Evolutionary conservation across 2,329 filamentous ascomycete species (phyloP), one percentile per base, ranked within the genome.

Genomic region (Fusarium guadeloupense): DNA sequence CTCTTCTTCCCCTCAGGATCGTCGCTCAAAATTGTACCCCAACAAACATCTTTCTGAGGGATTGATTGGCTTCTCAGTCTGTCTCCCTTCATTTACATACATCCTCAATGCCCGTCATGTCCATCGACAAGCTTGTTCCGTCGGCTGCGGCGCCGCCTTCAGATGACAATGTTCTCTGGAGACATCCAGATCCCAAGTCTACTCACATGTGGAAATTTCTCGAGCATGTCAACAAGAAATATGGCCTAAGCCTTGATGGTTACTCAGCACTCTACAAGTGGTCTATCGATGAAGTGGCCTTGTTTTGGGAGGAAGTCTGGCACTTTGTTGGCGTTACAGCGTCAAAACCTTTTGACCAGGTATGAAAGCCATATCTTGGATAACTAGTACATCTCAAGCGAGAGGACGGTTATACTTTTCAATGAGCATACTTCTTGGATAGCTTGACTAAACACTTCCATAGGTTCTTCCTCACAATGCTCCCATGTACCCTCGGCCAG

Each of bases 281-380:
- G 94, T 97, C 92, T 64, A 83, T 95, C 62, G 84, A 89, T 8
- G 82, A 94, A 67, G 83, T 92, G 8, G 83, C 87, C 20, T 78
- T 83, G 2, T 96, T 97, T 74, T 98, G 94, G 94, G 87, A 84
- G 43, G 89, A 93, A 50, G 84, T 92, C 9, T 97, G 93, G 93
- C 81, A 90, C 35, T 93, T 90, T 75, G 90, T 90, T 4, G 90
- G 90, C 37, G 83, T 98, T 66, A 87, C 82, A 62, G 86, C 91
- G 6, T 89, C 90, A 20, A 80, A 79, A 68, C 75, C 80, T 8
- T 93, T 85, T 72, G 77, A 82, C 21, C 74, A 84, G 77, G 89
- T 91, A 72, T 54, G 78, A 75, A 34, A 35, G 23, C 6, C 16
- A 31, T 10, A 40, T 20, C 14, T 26, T 26, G 39, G 6, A 5